Base-by-base conservation (phyloP, 805 yeast species). In the Teunomyces atbi region DNA sequence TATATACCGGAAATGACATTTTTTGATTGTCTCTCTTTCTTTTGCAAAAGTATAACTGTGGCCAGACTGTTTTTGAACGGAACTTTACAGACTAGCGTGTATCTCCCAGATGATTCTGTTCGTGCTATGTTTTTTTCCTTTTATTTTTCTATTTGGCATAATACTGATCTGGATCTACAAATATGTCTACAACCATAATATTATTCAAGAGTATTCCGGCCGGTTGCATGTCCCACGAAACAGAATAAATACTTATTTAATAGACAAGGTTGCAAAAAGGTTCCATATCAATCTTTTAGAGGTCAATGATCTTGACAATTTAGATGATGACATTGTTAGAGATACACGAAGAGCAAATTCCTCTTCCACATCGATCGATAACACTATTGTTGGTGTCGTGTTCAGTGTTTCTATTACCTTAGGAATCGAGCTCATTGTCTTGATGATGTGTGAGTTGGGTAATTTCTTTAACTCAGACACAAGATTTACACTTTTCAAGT, bases 391-490 rank as follows among this genome's bases (percentile, higher is more conserved):
- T 7, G 66, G 68, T 10, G 44, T 45, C 4, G 46, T 66, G 11
- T 72, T 72, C 48, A 57, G 69, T 32, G 35, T 52, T 6, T 58
- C 66, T 11, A 49, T 65, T 1, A 54, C 74, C 10, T 56, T 69
- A 11, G 63, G 72, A 33, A 50, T 63, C 6, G 61, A 61, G 47
- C 53, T 71, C 30, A 62, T 69, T 20, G 47, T 64, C 3, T 50
- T 71, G 15, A 65, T 71, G 55, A 58, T 71, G 63, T 62, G 69
- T 47, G 76, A 73, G 49, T 57, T 71, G 35, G 54, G 59, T 10
- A 64, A 60, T 35, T 41, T 54, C 18, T 50, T 56, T 18, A 52
- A 56, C 28, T 55, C 57, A 3, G 55, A 56, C 1, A 42, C 65
- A 2, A 58, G 72, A 13, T 51, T 68, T 41, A 21, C 57, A 11